A percentile compares a stretch with the other conserved stretches of the same genome.
Evolutionary conservation across 2,329 filamentous ascomycete genomes (phyloP).

Genomic region (Aaosphaeria arxii): DNA sequence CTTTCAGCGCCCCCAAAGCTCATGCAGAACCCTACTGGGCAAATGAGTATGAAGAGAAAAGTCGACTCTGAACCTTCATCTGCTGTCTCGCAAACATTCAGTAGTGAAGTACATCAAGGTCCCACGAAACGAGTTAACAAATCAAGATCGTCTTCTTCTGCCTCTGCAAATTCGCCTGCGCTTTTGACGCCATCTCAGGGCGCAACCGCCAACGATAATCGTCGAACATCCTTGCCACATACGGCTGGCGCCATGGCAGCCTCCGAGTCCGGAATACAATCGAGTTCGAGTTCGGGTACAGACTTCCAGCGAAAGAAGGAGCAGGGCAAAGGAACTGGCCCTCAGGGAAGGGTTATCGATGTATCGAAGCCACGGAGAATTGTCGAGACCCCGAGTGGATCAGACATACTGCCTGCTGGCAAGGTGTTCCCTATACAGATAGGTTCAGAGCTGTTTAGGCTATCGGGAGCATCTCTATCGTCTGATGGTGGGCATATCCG

Average conservation of each 20-base stretch:
- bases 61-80: conserved; percentile 28
- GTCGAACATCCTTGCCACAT: conserved; percentile 17
- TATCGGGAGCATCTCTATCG: conserved; percentile 68
- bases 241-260: conserved; percentile 10
- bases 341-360: conserved; percentile 31
- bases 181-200: conserved; percentile 4
- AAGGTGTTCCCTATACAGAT: conserved; percentile 72
- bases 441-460: conserved; percentile 64
- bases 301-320: conserved; percentile 22
- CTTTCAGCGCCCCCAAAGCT: conserved; percentile 24
- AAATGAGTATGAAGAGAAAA: conserved; percentile 37
- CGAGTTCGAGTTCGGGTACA: conserved; percentile 8
- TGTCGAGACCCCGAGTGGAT: conserved; percentile 19
- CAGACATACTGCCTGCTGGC: conserved; percentile 60
- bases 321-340: conserved; percentile 29
- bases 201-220: conserved; percentile 12
- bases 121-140: conserved; percentile 31
- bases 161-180: conserved; percentile 21
- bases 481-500: conserved; percentile 61
- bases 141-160: conserved; percentile 30
- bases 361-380: conserved; percentile 30
- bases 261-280: conserved; percentile 12
- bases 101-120: conserved; percentile 13
- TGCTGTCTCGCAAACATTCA: conserved; percentile 20
- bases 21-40: conserved; percentile 14